Percentiles rank a stretch among this genome's conserved stretches.
Evolutionary conservation across 352 stramenopile species (phyloP).

Genomic region (Phytophthora megakarya): DNA sequence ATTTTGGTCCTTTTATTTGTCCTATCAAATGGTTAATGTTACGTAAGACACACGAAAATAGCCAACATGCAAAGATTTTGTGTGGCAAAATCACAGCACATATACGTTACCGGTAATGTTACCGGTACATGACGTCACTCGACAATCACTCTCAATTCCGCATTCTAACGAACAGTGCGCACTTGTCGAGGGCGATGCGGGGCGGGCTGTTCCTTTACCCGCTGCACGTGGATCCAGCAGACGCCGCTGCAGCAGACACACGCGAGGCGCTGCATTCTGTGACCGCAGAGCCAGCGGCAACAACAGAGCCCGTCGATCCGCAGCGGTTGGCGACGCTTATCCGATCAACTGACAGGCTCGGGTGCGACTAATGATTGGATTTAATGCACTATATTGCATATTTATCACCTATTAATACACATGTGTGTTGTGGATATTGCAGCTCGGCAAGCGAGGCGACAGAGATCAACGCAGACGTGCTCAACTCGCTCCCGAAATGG

Average conservation of each 20-base stretch:
- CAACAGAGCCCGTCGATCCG: conserved; percentile 32
- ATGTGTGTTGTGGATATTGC: not conserved
- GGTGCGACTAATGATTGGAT: conserved; percentile 34
- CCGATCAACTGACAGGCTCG: conserved; percentile 34
- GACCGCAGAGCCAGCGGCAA: conserved; percentile 6
- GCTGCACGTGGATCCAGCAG: conserved; percentile 45
- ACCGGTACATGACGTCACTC: too few species aligned
- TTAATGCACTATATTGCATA: not conserved
- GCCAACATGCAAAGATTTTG: too few species aligned
- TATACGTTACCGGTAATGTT: too few species aligned
- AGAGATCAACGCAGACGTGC: conserved; percentile 38
- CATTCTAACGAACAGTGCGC: conserved; percentile 18
- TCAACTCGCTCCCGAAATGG: conserved; percentile 60
- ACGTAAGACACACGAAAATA: too few species aligned
- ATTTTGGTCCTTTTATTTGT: too few species aligned
- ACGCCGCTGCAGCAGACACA: conserved; percentile 34
- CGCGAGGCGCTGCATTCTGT: conserved; percentile 31
- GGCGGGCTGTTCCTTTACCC: conserved; percentile 61
- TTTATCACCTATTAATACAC: not conserved
- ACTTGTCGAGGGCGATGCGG: conserved; percentile 42
- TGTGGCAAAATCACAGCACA: too few species aligned
- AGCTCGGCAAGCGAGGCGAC: conserved; percentile 28
- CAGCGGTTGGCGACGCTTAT: conserved; percentile 52
- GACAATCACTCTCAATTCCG: conserved; percentile 38
- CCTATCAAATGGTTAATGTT: too few species aligned